phyloP scores from a whole-genome alignment of 257 asterid genomes.

The Buddleja alternifolia region DNA sequence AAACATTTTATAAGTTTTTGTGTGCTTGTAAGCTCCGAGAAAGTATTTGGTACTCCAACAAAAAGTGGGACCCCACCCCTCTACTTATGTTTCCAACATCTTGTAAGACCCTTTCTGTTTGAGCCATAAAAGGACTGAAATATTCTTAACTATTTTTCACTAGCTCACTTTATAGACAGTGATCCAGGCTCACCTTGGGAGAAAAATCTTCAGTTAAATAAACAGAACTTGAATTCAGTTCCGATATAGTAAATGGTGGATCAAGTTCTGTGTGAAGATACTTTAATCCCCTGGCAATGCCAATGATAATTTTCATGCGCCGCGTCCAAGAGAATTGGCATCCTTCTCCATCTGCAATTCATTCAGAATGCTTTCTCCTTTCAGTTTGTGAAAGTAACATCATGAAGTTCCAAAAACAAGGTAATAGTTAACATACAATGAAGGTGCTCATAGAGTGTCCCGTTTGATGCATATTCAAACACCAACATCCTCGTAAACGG shows the following conservation, averaged over 20 bases:
- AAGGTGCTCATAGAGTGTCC: conserved; percentile 86
- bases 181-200: conserved; percentile 65
- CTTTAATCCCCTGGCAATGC: conserved; percentile 77
- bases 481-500: conserved; percentile 93
- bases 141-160: no score
- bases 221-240: conserved; percentile 67
- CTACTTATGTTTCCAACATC: no score
- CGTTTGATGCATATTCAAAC: conserved; percentile 90
- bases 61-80: no score
- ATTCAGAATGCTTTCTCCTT: conserved; percentile 17
- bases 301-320: conserved; percentile 74
- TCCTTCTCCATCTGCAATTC: conserved; percentile 71
- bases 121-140: no score
- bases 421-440: conserved; percentile 57
- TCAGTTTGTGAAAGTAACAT: conserved; percentile 24
- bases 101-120: no score
- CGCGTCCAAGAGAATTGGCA: conserved; percentile 88
- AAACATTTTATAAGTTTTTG: no score
- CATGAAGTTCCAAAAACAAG: not conserved
- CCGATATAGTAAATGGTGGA: conserved; percentile 67
- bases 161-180: not conserved
- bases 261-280: conserved; percentile 72
- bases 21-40: no score
- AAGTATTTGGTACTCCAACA: no score
- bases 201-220: conserved; percentile 93